A percentile compares a stretch with the other conserved stretches of the same genome.
phyloP scores from a whole-genome alignment of 345 rosid species.

The Boechera stricta region DNA sequence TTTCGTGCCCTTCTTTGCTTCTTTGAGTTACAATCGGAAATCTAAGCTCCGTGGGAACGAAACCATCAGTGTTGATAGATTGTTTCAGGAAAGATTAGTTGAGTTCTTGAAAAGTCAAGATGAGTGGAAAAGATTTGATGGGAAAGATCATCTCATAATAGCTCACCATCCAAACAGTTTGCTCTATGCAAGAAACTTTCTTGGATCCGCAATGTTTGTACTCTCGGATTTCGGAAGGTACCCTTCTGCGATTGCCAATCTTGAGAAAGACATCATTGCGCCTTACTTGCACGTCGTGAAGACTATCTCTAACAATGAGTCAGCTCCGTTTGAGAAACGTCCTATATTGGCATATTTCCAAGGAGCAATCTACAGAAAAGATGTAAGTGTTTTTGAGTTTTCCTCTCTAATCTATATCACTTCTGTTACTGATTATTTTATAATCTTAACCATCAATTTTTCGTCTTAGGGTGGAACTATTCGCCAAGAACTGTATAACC shows the following conservation, averaged over 20 bases:
- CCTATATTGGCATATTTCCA: constrained; percentile 75
- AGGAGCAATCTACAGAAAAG: constrained; percentile 94
- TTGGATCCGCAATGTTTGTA: constrained; percentile 88
- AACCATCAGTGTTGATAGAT: constrained; percentile 57
- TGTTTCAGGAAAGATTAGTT: constrained; percentile 70
- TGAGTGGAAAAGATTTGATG: constrained; percentile 69
- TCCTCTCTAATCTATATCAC: neutral
- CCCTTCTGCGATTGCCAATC: constrained; percentile 67
- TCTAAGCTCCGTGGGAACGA: constrained; percentile 67
- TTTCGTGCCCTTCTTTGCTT: constrained; percentile 88
- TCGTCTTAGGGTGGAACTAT: constrained; percentile 71
- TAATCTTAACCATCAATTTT: neutral
- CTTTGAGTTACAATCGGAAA: constrained; percentile 77
- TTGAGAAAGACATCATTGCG: constrained; percentile 78
- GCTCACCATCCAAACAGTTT: constrained; percentile 94
- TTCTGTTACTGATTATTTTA: neutral
- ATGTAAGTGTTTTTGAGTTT: constrained; percentile 59
- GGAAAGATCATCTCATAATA: constrained; percentile 66
- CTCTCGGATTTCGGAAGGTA: constrained; percentile 97
- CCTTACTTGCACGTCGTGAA: constrained; percentile 87
- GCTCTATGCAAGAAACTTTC: constrained; percentile 58
- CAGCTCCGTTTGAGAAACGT: constrained; percentile 69
- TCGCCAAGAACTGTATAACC: constrained; percentile 83
- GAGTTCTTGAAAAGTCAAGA: constrained; percentile 53
- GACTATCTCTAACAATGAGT: constrained; percentile 54